Conservation (phyloP, 192 early-diverging fungal species). For the Entrophospora sp. region DNA sequence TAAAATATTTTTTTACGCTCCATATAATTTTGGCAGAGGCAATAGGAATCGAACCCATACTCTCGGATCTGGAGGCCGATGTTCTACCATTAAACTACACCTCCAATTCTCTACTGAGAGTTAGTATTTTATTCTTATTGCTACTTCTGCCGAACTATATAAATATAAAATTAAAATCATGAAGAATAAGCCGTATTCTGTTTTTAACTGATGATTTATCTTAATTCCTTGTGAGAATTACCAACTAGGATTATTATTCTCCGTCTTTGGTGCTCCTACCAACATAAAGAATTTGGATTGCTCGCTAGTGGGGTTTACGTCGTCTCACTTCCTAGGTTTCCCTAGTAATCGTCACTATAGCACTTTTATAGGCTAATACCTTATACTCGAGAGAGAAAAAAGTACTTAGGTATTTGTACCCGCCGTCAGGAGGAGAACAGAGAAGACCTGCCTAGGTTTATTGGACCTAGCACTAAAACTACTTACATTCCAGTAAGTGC, state of each 20-base stretch:
- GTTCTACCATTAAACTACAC: conserved; percentile 13
- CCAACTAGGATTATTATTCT: conserved; percentile 13
- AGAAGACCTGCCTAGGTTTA: conserved; percentile 1
- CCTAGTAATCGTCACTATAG: conserved; percentile 17
- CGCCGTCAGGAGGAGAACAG: conserved; percentile 9
- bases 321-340: conserved; percentile 16
- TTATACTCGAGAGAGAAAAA: not conserved
- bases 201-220: conserved; percentile 11
- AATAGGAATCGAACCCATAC: not conserved
- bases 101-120: not conserved
- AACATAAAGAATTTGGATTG: conserved; percentile 17
- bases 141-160: not conserved
- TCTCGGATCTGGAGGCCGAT: not conserved
- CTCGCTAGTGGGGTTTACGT: conserved; percentile 17
- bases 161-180: not conserved
- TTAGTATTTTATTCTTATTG: not conserved
- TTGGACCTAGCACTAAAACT: conserved; percentile 15
- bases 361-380: conserved; percentile 14
- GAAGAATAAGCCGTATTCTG: conserved; percentile 19
- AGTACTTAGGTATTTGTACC: not conserved
- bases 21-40: conserved; percentile 7
- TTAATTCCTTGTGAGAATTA: conserved; percentile 13
- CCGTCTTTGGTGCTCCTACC: conserved; percentile 14
- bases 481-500: conserved; percentile 2
- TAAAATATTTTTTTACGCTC: too few species aligned